Base-by-base conservation (phyloP, 805 yeast species). In the Myxozyma neglecta region DNA sequence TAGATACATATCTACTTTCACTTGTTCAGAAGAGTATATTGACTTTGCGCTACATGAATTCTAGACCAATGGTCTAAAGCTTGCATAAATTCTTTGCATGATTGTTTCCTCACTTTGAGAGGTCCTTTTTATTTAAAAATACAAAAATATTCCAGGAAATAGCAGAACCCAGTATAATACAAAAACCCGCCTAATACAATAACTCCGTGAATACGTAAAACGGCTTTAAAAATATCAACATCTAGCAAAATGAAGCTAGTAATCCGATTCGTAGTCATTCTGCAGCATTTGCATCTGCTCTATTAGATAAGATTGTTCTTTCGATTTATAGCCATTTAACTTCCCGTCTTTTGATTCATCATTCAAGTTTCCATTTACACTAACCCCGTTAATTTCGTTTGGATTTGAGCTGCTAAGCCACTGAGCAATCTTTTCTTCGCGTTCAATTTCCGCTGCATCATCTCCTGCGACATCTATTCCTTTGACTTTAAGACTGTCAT, bases 191-290 rank as follows among this genome's bases (percentile, higher is more conserved):
- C 16, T 2, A 42, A 42, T 8, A 9, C 9, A 18, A 45, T 13
- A 18, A 51, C 51, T 34, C 57, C 57, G 37, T 18, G 6, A 36
- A 32, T 34, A 20, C 35, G 10, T 29, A 29, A 42, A 42, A 42
- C 9, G 20, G 46, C 46, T 20, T 42, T 3, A 16, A 14, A 16
- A 1, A 5, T 46, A 11, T 24, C 29, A 24, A 24, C 29, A 24
- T 24, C 29, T 24, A 24, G 29, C 29, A 5, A 24, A 5, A 24
- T 5, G 29, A 24, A 6, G 9, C 34, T 50, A 57, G 37, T 57
- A 59, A 20, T 59, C 63, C 39, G 63, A 48, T 32, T 59, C 59
- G 44, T 56, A 60, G 20, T 60, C 64, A 32, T 60, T 56, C 40
- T 56, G 64, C 44, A 60, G 36, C 49, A 52, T 45, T 16, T 39